Percentiles rank a stretch among this genome's conserved stretches.
Conservation (phyloP, 1,139 yeast species). For the Debaryomyces sp. region DNA sequence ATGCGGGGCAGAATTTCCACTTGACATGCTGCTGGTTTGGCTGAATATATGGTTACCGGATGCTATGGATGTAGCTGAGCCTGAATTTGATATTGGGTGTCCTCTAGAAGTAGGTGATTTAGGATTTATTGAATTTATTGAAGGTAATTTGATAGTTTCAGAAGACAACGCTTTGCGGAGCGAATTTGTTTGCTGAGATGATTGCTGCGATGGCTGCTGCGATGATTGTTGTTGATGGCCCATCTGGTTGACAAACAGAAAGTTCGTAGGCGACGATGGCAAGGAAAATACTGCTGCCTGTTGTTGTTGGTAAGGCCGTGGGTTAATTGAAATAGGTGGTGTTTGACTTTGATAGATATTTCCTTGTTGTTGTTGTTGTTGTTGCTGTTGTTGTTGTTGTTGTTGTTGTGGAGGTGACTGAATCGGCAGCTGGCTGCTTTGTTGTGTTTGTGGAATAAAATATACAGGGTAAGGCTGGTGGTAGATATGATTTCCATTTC, state of each 20-base stretch:
- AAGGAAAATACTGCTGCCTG: slow-evolving; percentile 29
- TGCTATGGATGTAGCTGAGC: slow-evolving; percentile 21
- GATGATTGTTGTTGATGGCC: neutral
- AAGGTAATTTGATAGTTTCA: slow-evolving; percentile 10
- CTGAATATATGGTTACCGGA: slow-evolving; percentile 24
- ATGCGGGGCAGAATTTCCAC: slow-evolving; percentile 26
- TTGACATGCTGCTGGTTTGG: slow-evolving; percentile 19
- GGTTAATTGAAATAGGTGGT: neutral
- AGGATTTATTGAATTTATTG: slow-evolving; percentile 2
- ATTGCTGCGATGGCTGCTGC: neutral
- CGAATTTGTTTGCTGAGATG: slow-evolving; percentile 7
- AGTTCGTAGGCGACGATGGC: slow-evolving; percentile 30
- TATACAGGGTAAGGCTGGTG: slow-evolving; percentile 41
- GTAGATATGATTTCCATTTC: slow-evolving; percentile 38
- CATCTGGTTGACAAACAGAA: slow-evolving; percentile 11
- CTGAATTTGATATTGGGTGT: slow-evolving; percentile 12
- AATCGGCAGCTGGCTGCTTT: neutral
- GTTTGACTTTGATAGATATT: slow-evolving; percentile 13
- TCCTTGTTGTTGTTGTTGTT: slow-evolving; percentile 8
- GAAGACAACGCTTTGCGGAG: slow-evolving; percentile 9
- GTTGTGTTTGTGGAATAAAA: slow-evolving; percentile 29
- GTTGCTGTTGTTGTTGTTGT: slow-evolving; percentile 13
- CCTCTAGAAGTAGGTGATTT: slow-evolving; percentile 6
- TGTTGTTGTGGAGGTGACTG: slow-evolving; percentile 6
- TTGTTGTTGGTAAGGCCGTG: slow-evolving; percentile 17